These are phyloP conservation scores for Quercus aquifolioides DNA, from an alignment of 306 rosid species.

Conservation along the genomic window DNA sequence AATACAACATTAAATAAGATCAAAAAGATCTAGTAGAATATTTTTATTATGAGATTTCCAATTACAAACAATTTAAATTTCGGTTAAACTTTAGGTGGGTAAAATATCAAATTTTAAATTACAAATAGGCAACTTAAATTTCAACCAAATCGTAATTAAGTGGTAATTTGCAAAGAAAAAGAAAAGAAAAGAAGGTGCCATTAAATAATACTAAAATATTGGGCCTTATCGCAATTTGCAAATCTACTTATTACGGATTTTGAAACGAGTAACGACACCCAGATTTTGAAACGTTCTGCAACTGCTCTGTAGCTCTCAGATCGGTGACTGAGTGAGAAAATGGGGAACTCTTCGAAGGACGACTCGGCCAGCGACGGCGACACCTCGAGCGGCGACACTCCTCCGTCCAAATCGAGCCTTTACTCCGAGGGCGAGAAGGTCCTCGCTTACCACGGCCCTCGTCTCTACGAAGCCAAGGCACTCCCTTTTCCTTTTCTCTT, in stretches of 20 bases:
- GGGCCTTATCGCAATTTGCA: no score
- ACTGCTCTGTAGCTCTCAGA: neutral
- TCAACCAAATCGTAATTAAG: rapidly evolving
- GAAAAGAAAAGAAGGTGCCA: no score
- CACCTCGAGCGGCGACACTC: constrained; percentile 60
- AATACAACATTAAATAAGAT: no score
- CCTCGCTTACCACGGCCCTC: constrained; percentile 86
- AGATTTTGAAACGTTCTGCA: neutral
- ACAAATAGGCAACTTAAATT: no score
- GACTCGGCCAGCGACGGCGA: constrained; percentile 68
- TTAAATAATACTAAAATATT: no score
- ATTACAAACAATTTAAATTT: no score
- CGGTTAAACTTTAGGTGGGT: rapidly evolving
- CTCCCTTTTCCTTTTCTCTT: neutral
- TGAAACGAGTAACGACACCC: no score
- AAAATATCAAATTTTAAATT: no score
- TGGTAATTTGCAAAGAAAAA: no score
- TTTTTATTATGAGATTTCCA: no score
- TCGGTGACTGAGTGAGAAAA: constrained; percentile 20
- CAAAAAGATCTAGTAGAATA: no score
- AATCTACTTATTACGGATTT: no score
- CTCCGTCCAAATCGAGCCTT: constrained; percentile 44
- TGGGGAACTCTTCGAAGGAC: constrained; percentile 77
- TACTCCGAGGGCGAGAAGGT: constrained; percentile 82
- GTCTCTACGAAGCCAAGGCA: constrained; percentile 96